Conservation (phyloP, 2,329 filamentous ascomycete genomes). For the Madurella fahalii region DNA sequence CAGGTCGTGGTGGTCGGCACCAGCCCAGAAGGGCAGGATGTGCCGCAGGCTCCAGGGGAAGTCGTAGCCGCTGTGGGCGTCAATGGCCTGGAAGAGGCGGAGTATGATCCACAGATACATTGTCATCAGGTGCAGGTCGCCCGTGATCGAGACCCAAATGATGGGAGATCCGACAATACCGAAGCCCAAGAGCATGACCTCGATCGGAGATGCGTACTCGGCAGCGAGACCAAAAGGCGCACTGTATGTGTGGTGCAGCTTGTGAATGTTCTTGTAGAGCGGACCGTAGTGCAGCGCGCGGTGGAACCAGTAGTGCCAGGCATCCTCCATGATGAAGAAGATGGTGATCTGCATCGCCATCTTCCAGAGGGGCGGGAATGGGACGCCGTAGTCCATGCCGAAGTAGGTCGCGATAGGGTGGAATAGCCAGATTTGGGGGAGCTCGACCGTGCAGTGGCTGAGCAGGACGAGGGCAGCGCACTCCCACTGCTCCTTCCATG, state of each 20-base stretch:
- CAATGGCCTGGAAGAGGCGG: conserved; percentile 94
- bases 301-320: conserved; percentile 98
- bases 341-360: conserved; percentile 89
- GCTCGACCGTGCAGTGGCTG: conserved; percentile 94
- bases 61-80: conserved; percentile 95
- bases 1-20: conserved; percentile 91
- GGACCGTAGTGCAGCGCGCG: conserved; percentile 89
- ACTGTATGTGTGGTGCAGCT: conserved; percentile 98
- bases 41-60: conserved; percentile 97
- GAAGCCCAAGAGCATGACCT: conserved; percentile 89
- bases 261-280: conserved; percentile 95
- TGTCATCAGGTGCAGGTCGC: conserved; percentile 88
- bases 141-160: conserved; percentile 75
- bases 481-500: conserved; percentile 88
- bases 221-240: conserved; percentile 94
- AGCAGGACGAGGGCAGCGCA: conserved; percentile 91
- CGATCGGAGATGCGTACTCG: conserved; percentile 96
- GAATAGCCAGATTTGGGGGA: conserved; percentile 99
- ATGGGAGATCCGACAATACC: conserved; percentile 82
- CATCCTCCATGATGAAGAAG: conserved; percentile 93
- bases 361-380: conserved; percentile 79
- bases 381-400: conserved; percentile 81
- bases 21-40: conserved; percentile 96
- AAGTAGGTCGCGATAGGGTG: conserved; percentile 93
- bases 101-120: conserved; percentile 97